These are phyloP conservation scores for Inga oerstediana DNA, from an alignment of 306 rosid genomes.

Conservation along the genomic window DNA sequence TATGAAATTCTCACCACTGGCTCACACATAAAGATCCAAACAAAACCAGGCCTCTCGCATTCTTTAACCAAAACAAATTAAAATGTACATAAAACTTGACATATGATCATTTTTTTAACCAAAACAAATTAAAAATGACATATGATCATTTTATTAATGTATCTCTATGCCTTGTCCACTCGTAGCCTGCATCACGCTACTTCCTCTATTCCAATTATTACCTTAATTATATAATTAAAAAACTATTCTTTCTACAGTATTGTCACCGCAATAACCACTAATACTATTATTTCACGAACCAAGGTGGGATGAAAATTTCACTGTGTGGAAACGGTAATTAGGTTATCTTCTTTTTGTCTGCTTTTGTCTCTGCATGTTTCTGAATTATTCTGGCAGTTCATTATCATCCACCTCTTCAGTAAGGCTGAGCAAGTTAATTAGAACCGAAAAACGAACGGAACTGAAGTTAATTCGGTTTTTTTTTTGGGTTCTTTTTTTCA, in stretches of 20 bases:
- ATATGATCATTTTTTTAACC: background rate
- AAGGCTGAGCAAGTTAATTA: too few species aligned
- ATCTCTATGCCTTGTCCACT: constrained; percentile 33
- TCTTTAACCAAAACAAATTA: constrained; percentile 28
- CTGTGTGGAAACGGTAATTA: background rate
- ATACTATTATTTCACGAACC: background rate
- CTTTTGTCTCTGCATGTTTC: background rate
- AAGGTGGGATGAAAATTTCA: background rate
- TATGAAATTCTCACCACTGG: constrained; percentile 30
- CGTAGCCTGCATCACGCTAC: constrained; percentile 36
- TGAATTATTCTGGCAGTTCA: background rate
- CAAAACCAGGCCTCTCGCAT: constrained; percentile 18
- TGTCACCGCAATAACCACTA: background rate
- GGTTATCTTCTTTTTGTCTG: background rate
- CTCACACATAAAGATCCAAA: constrained; percentile 14
- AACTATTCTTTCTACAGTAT: background rate
- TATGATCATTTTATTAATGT: background rate
- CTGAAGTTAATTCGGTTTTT: too few species aligned
- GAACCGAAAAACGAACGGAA: too few species aligned
- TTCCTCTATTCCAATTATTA: constrained; percentile 3
- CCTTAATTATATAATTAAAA: constrained; percentile 7
- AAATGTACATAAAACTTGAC: background rate
- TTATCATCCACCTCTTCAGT: background rate
- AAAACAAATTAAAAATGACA: constrained; percentile 15
- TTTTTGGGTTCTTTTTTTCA: too few species aligned